Evolutionary conservation across 768 basidiomycete species (phyloP).

Genomic region (Pleurotus citrinopileatus): DNA sequence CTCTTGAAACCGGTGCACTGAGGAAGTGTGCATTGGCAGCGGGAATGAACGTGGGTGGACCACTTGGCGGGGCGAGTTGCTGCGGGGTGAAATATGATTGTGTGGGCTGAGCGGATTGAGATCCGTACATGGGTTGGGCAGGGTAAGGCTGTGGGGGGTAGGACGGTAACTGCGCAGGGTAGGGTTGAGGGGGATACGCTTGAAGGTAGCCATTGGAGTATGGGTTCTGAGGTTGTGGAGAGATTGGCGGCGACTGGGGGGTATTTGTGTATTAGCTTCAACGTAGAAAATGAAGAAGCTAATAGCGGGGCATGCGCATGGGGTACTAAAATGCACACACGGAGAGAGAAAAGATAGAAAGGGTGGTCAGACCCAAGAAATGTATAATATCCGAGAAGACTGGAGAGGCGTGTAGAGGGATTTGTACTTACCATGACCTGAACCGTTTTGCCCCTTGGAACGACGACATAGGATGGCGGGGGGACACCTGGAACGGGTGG

Average conservation of each 20-base stretch:
- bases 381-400: neutral
- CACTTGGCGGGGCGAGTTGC: neutral
- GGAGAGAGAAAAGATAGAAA: neutral
- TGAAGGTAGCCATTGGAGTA: neutral
- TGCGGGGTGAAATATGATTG: neutral
- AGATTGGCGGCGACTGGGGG: neutral
- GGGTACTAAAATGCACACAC: neutral
- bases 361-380: neutral
- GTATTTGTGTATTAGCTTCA: neutral
- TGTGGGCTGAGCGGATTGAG: neutral
- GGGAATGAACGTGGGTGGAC: neutral
- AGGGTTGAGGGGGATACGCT: neutral
- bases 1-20: neutral
- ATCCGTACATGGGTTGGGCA: neutral
- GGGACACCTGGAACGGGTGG: neutral
- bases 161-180: neutral
- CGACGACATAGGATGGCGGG: neutral
- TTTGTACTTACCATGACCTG: neutral
- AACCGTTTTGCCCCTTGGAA: neutral
- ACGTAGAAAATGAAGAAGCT: neutral
- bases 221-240: neutral
- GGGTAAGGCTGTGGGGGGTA: constrained; percentile 1
- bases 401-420: neutral
- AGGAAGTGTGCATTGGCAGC: neutral
- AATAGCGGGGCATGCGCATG: neutral